Conservation (phyloP, 2,329 filamentous ascomycete genomes). For the Aspergillus aculeatus region DNA sequence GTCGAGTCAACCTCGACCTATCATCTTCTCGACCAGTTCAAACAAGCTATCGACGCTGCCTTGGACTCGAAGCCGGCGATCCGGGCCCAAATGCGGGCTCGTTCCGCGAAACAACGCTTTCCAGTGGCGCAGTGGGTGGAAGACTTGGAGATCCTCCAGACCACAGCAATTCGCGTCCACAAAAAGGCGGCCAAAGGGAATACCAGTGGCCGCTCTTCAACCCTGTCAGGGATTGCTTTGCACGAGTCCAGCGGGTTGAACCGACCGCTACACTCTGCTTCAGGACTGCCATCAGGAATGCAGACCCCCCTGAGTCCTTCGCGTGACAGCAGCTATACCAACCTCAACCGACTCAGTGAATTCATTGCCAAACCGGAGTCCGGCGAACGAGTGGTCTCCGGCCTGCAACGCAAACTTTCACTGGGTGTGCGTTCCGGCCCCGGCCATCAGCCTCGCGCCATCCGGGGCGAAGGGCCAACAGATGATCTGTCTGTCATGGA, state of each 20-base stretch:
- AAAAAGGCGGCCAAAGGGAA: conserved; percentile 40
- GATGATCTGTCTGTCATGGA: conserved; percentile 24
- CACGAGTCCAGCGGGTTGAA: conserved; percentile 17
- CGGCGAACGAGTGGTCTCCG: conserved; percentile 27
- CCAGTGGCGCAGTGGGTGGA: conserved; percentile 66
- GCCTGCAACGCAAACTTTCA: conserved; percentile 35
- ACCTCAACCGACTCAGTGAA: conserved; percentile 27
- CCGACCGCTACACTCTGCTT: conserved; percentile 17
- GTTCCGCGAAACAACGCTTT: conserved; percentile 64
- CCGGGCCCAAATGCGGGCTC: conserved; percentile 62
- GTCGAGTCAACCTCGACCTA: conserved; percentile 62
- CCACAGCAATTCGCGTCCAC: conserved; percentile 57
- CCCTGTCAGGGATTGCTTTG: conserved; percentile 39
- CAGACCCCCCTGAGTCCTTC: conserved; percentile 31
- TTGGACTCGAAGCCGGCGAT: conserved; percentile 55
- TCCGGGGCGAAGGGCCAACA: conserved; percentile 26
- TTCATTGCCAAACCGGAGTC: conserved; percentile 28
- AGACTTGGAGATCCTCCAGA: conserved; percentile 61
- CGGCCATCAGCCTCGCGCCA: conserved; percentile 31
- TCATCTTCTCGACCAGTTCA: conserved; percentile 64
- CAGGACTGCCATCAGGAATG: conserved; percentile 18
- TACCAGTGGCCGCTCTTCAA: conserved; percentile 23
- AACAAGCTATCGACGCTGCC: conserved; percentile 59
- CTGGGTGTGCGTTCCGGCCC: conserved; percentile 41
- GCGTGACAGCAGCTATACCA: conserved; percentile 24